Conservation (phyloP, 1,284 basidiomycete species). For the Chondrostereum purpureum region DNA sequence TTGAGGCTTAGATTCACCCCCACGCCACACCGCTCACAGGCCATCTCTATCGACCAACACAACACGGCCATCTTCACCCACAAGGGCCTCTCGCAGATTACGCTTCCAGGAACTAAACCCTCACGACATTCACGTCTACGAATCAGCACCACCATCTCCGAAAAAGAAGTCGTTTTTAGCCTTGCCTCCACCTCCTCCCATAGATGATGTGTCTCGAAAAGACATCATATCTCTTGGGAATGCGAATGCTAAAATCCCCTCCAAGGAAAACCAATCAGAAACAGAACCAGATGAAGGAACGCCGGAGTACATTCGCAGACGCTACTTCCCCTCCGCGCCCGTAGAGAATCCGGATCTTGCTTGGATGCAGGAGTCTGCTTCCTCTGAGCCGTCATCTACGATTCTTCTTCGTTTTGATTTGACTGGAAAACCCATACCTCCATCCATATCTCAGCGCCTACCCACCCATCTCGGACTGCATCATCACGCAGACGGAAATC, state of each 20-base stretch:
- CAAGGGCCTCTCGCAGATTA: not conserved
- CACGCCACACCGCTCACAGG: not conserved
- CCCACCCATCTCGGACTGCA: constrained; percentile 85
- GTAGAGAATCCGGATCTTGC: constrained; percentile 65
- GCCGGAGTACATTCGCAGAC: constrained; percentile 75
- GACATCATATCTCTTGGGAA: constrained; percentile 45
- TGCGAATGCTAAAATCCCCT: constrained; percentile 26
- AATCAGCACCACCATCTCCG: constrained; percentile 72
- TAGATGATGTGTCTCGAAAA: constrained; percentile 32
- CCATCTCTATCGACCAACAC: constrained; percentile 8
- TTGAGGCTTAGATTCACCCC: constrained; percentile 1
- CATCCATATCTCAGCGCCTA: constrained; percentile 41
- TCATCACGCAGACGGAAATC: constrained; percentile 77
- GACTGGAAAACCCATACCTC: constrained; percentile 57
- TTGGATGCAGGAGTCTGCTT: constrained; percentile 55
- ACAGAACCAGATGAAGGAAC: constrained; percentile 60
- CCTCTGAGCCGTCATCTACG: constrained; percentile 19
- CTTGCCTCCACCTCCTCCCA: constrained; percentile 51
- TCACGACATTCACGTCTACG: constrained; percentile 52
- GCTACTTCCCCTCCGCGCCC: constrained; percentile 76
- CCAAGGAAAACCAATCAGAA: constrained; percentile 2
- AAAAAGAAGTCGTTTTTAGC: constrained; percentile 37
- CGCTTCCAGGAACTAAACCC: constrained; percentile 1
- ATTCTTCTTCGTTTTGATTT: constrained; percentile 66
- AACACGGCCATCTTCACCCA: constrained; percentile 1